Conservation (phyloP, 805 yeast genomes). For the Zygotorulaspora danielsina region DNA sequence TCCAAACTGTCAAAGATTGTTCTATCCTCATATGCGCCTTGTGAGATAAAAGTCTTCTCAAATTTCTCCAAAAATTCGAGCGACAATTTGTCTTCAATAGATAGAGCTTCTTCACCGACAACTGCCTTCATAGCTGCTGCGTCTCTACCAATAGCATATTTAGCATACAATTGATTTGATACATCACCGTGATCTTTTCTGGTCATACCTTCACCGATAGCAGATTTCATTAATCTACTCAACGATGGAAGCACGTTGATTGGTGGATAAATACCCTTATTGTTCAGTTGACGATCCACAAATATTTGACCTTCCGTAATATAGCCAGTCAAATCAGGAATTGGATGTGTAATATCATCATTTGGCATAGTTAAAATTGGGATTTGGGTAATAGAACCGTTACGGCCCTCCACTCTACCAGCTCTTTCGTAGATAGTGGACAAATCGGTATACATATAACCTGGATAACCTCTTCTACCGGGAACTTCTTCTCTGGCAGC, state of each 20-base stretch:
- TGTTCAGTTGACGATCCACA: slow-evolving; percentile 91
- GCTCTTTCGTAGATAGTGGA: slow-evolving; percentile 99
- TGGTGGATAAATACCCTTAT: slow-evolving; percentile 98
- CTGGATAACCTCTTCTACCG: slow-evolving; percentile 99
- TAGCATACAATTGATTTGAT: slow-evolving; percentile 96
- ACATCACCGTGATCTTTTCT: slow-evolving; percentile 99
- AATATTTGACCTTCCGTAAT: slow-evolving; percentile 99
- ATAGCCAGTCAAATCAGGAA: slow-evolving; percentile 99
- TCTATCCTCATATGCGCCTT: slow-evolving; percentile 97
- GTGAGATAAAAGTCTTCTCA: slow-evolving; percentile 90
- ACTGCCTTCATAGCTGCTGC: slow-evolving; percentile 99
- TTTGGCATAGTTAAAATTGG: slow-evolving; percentile 99
- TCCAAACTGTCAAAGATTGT: slow-evolving; percentile 91
- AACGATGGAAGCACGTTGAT: slow-evolving; percentile 96
- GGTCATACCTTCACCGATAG: slow-evolving; percentile 99
- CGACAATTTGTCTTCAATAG: slow-evolving; percentile 95
- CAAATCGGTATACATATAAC: slow-evolving; percentile 99
- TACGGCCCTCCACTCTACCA: slow-evolving; percentile 99
- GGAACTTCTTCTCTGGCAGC: slow-evolving; percentile 99
- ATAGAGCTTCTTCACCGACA: slow-evolving; percentile 98
- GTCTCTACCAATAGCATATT: slow-evolving; percentile 99
- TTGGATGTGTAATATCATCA: slow-evolving; percentile 99
- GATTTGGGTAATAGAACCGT: slow-evolving; percentile 98
- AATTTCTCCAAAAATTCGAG: slow-evolving; percentile 97
- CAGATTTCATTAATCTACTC: slow-evolving; percentile 97